Percentiles rank a stretch among this genome's conserved stretches.
Conservation (phyloP, 176 grass and related monocot genomes). For the Bothriochloa decipiens region DNA sequence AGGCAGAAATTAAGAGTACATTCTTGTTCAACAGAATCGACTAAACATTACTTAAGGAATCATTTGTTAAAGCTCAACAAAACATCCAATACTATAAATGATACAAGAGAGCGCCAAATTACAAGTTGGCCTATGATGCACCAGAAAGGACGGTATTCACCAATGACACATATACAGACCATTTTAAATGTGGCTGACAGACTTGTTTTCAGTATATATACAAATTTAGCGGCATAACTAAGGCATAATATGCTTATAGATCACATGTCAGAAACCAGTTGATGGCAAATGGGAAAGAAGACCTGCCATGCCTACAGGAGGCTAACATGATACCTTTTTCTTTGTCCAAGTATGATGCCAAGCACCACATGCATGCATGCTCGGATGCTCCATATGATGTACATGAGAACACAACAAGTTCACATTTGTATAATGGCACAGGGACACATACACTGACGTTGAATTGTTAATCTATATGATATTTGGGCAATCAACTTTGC, state of each 20-base stretch:
- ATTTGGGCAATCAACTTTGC: constrained; percentile 9
- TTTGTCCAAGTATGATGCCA: background rate
- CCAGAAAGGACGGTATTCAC: background rate
- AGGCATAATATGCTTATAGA: constrained; percentile 12
- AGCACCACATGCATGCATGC: background rate
- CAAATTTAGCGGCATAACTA: background rate
- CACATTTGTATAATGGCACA: background rate
- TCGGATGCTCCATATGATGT: background rate
- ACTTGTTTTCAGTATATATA: no score
- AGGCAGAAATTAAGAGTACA: background rate
- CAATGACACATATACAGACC: background rate
- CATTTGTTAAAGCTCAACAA: background rate
- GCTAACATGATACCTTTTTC: background rate
- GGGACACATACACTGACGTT: background rate
- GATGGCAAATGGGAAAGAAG: background rate
- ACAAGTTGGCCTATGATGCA: background rate
- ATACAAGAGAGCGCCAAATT: background rate
- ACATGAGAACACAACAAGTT: background rate
- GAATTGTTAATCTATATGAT: background rate
- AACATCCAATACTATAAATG: background rate
- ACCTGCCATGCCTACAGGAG: background rate
- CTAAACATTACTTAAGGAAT: background rate
- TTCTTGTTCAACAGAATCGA: background rate
- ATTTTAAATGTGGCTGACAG: background rate
- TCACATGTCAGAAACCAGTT: constrained; percentile 9